A percentile compares a stretch with the other conserved stretches of the same genome.
Conservation (phyloP, 495 filamentous ascomycete genomes). For the Tetracladium marchalianum region DNA sequence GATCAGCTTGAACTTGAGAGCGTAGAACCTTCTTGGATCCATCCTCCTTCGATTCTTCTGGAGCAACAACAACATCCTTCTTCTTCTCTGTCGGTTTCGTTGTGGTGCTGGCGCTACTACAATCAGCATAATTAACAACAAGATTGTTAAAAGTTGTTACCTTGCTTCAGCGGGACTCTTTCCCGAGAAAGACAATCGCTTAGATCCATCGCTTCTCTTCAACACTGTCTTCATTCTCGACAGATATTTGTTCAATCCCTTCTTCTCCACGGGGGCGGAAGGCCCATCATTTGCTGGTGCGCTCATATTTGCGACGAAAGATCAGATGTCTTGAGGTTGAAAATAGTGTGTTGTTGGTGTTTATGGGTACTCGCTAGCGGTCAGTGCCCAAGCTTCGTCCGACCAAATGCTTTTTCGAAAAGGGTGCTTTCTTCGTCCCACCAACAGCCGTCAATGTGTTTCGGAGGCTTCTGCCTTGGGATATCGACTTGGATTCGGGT, state of each 20-base stretch:
- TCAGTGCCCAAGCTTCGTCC: too few relatives aligned
- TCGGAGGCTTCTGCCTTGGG: too few relatives aligned
- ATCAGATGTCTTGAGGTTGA: neutral
- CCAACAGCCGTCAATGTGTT: too few relatives aligned
- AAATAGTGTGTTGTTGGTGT: too few relatives aligned
- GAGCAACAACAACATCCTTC: conserved; percentile 1
- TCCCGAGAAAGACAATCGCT: conserved; percentile 24
- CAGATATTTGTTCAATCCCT: conserved; percentile 52
- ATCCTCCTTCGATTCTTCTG: conserved; percentile 19
- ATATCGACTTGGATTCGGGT: too few relatives aligned
- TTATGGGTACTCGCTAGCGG: too few relatives aligned
- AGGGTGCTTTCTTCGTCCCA: too few relatives aligned
- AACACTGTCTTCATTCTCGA: conserved; percentile 55
- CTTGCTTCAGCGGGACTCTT: conserved; percentile 21
- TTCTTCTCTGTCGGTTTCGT: conserved; percentile 7
- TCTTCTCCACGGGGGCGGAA: conserved; percentile 32
- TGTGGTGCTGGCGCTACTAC: conserved; percentile 9
- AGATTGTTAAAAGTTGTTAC: conserved; percentile 20
- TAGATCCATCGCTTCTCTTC: conserved; percentile 41
- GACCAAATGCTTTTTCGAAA: too few relatives aligned
- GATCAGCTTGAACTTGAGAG: conserved; percentile 19
- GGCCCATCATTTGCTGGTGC: conserved; percentile 10
- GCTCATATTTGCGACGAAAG: conserved; percentile 10
- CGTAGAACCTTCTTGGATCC: conserved; percentile 10
- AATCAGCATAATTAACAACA: neutral